Base-by-base conservation (phyloP, 352 stramenopile genomes). In the Pythium dissimile region DNA sequence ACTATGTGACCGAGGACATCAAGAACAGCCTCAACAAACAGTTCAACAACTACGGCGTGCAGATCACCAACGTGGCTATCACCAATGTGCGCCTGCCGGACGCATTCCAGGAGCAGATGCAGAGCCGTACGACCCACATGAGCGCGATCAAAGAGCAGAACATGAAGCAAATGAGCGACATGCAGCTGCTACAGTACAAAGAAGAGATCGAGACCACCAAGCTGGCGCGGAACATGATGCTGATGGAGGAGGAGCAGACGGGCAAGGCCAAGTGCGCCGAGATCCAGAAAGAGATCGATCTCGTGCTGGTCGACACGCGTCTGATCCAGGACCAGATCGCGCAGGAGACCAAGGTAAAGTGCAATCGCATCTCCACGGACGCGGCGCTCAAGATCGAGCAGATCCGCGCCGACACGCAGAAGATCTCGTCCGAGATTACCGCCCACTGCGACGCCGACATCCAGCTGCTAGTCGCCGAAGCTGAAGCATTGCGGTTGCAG, bases 121-220 rank as follows among this genome's bases (percentile, higher is more conserved):
- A 73, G 43, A 72, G 73, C 48, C 79, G 75, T 39, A 88, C 80
- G 37, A 72, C 81, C 41, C 71, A 85, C 26, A 64, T 78, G 49
- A 84, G 72, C 52, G 66, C 77, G 24, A 77, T 86, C 67, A 75
- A 80, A 44, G 73, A 87, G 67, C 73, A 88, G 53, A 82, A 73
- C 46, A 88, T 88, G 80, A 81, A 88, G 56, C 80, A 86, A 45
- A 74, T 85, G 57, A 77, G 69, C 60, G 75, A 82, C 61, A 86
- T 90, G 80, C 74, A 86, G 61, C 60, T 79, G 59, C 64, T 90
- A 20, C 63, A 73, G 41, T 75, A 70, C 59, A 72, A 75, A 54
- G 68, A 77, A 32, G 69, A 75, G 62, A 75, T 77, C 34, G 67
- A 79, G 42, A 75, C 68, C 32, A 73, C 66, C 13, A 76, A 80